Evolutionary conservation across 2,329 filamentous ascomycete species (phyloP).

Genomic region (Teratosphaeria epicoccoides): DNA sequence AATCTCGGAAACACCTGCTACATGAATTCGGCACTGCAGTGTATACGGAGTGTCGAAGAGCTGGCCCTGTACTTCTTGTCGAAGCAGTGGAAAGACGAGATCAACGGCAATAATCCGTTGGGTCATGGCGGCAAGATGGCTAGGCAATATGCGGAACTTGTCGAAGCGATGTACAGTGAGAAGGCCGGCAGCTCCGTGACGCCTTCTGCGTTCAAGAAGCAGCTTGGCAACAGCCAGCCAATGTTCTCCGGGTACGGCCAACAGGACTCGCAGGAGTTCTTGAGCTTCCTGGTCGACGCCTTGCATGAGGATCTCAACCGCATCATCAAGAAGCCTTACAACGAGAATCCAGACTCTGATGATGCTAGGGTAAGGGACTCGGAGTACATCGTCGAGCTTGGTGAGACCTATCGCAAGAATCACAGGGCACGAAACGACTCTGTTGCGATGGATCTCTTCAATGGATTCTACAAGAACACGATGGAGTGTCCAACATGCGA

Average conservation of each 20-base stretch:
- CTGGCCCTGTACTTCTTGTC: slow-evolving; percentile 80
- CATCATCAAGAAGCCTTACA: slow-evolving; percentile 90
- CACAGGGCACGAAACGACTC: slow-evolving; percentile 90
- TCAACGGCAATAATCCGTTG: slow-evolving; percentile 77
- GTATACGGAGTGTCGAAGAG: slow-evolving; percentile 85
- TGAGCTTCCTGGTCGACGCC: slow-evolving; percentile 88
- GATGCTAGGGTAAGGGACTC: slow-evolving; percentile 87
- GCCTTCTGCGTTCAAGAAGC: slow-evolving; percentile 71
- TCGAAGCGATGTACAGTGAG: slow-evolving; percentile 69
- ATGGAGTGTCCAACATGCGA: slow-evolving; percentile 81
- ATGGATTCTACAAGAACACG: slow-evolving; percentile 96
- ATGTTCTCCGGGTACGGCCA: slow-evolving; percentile 91
- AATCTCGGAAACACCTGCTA: slow-evolving; percentile 98
- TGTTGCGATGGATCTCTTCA: slow-evolving; percentile 89
- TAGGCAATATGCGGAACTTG: slow-evolving; percentile 65
- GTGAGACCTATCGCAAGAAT: slow-evolving; percentile 80
- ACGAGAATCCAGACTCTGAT: slow-evolving; percentile 93
- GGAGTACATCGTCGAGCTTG: slow-evolving; percentile 70
- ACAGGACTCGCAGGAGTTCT: slow-evolving; percentile 94
- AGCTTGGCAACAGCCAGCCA: slow-evolving; percentile 68
- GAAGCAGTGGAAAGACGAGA: slow-evolving; percentile 61
- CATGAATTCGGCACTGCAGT: slow-evolving; percentile 97
- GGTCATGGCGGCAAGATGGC: slow-evolving; percentile 80
- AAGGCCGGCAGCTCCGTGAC: slow-evolving; percentile 56
- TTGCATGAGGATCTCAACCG: slow-evolving; percentile 92